Evolutionary conservation across 1,284 basidiomycete species (phyloP), one percentile per base, ranked within the genome.

Genomic region (Trichosporon faecale): DNA sequence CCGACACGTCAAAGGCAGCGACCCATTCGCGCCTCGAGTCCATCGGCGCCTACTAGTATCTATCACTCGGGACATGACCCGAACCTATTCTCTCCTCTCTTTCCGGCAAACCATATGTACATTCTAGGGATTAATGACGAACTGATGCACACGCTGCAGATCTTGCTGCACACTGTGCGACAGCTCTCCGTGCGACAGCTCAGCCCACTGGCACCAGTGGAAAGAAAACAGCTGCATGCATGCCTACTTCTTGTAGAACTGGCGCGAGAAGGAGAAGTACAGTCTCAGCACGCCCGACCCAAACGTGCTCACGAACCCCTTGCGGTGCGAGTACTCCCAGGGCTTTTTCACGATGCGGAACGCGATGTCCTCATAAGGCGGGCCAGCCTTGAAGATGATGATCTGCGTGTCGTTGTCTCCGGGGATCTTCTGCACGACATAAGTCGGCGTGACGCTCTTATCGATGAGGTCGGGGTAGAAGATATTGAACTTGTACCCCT

Each of bases 301-400:
- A 76, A 88, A 88, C 44, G 85, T 85, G 72, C 84, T 85, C 70
- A 86, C 78, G 80, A 88, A 88, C 0, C 87, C 87, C 40, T 85
- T 80, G 55, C 78, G 70, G 70, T 99, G 96, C 66, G 93, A 95
- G 83, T 94, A 96, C 79, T 99, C 97, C 97, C 97, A 99, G 82
- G 96, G 95, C 68, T 93, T 88, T 77, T 98, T 94, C 67, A 99
- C 96, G 75, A 99, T 97, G 69, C 94, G 88, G 86, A 99, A 99
- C 18, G 95, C 97, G 73, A 99, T 95, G 79, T 99, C 97, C 84
- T 99, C 97, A 80, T 99, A 99, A 1, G 97, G 97, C 65, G 97
- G 97, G 18, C 97, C 97, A 18, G 97, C 95, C 74, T 89, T 93
- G 85, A 99, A 99, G 73, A 95, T 89, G 61, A 99, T 84, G 23